Percentiles rank a stretch among this genome's conserved stretches.
phyloP scores from a whole-genome alignment of 1,284 basidiomycete species.

The Trichosporon ovoides region DNA sequence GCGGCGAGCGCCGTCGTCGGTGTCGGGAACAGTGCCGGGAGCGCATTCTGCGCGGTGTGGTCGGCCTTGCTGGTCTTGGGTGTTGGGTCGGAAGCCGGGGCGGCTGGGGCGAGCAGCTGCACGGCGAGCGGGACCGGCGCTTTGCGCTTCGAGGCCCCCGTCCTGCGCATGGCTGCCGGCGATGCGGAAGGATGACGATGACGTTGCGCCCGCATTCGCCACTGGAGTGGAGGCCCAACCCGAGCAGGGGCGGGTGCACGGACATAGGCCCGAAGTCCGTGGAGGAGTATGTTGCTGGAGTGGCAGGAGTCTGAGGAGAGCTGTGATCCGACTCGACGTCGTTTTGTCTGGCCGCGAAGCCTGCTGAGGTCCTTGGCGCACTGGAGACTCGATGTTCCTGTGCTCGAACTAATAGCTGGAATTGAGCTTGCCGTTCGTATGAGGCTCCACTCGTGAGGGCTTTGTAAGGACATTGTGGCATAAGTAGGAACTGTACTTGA shows the following conservation, averaged over 20 bases:
- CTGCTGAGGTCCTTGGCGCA: too few species aligned
- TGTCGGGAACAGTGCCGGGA: conserved; percentile 10
- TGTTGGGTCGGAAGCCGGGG: background rate
- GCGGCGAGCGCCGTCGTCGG: background rate
- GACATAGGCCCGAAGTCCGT: too few species aligned
- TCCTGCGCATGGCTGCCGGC: conserved; percentile 3
- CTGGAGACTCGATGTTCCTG: background rate
- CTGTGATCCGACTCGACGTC: too few species aligned
- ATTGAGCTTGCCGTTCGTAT: too few species aligned
- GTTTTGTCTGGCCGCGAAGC: too few species aligned
- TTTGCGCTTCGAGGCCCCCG: background rate
- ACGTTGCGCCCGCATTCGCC: background rate
- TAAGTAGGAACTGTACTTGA: too few species aligned
- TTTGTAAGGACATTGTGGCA: too few species aligned
- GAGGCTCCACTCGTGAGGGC: too few species aligned
- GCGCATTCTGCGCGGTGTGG: background rate
- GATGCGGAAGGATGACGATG: background rate
- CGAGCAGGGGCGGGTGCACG: too few species aligned
- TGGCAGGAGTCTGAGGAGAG: too few species aligned
- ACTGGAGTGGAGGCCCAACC: background rate
- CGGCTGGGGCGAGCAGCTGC: conserved; percentile 9
- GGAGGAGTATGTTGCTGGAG: too few species aligned
- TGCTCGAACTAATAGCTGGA: too few species aligned
- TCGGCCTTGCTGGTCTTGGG: background rate
- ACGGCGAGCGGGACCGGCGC: conserved; percentile 11